A percentile compares a stretch with the other conserved stretches of the same genome.
These are phyloP conservation scores for Hypoxylon fuscum DNA, from an alignment of 495 filamentous ascomycete genomes.

Conservation along the genomic window DNA sequence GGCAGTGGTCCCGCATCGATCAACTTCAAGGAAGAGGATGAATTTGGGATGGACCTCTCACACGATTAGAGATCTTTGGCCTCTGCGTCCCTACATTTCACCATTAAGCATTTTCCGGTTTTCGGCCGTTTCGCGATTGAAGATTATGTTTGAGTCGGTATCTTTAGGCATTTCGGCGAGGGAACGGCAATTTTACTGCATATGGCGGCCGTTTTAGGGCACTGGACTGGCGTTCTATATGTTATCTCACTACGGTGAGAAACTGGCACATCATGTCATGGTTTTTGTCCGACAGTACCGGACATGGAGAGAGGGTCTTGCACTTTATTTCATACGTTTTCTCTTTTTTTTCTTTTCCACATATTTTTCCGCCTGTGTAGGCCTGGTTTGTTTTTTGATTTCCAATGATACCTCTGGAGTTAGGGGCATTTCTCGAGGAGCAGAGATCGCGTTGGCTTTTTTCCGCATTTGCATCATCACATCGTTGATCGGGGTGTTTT, in stretches of 20 bases:
- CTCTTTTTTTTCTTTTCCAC: constrained; percentile 24
- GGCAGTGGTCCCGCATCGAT: constrained; percentile 61
- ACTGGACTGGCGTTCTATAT: constrained; percentile 35
- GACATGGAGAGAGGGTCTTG: constrained; percentile 16
- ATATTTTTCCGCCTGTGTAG: constrained; percentile 29
- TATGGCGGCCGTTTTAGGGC: constrained; percentile 35
- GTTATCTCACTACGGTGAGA: constrained; percentile 20
- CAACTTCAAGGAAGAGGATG: constrained; percentile 91
- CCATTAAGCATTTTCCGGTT: constrained; percentile 30
- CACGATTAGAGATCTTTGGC: constrained; percentile 21
- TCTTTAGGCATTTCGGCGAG: constrained; percentile 33
- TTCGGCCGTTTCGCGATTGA: constrained; percentile 14
- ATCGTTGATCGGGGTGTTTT: constrained; percentile 34
- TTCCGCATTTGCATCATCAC: constrained; percentile 40
- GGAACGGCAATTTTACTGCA: constrained; percentile 30
- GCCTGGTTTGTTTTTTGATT: constrained; percentile 30
- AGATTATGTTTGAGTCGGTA: constrained; percentile 24
- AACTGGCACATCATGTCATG: constrained; percentile 15
- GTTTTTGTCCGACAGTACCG: constrained; percentile 19
- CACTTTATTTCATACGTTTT: constrained; percentile 15
- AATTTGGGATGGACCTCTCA: constrained; percentile 78
- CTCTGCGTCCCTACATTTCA: constrained; percentile 12
- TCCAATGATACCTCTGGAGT: constrained; percentile 49
- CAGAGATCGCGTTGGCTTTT: constrained; percentile 27
- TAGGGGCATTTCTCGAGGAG: constrained; percentile 24